Base-by-base conservation (phyloP, 2,329 filamentous ascomycete species). In the Sarocladium kiliense region DNA sequence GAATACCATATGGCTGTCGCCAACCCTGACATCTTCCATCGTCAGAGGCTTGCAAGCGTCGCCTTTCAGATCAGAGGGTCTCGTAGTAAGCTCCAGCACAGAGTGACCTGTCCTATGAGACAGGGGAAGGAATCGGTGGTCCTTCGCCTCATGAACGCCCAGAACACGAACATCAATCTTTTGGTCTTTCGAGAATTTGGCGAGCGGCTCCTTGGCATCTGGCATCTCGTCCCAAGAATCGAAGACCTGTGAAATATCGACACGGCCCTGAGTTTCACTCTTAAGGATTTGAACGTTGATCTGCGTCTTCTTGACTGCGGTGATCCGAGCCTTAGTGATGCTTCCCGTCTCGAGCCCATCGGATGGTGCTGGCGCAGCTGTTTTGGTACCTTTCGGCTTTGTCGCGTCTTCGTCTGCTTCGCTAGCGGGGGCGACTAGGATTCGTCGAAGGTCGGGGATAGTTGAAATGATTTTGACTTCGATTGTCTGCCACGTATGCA, bases 181-280 rank as follows among this genome's bases (percentile, higher is more conserved):
- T 56, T 93, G 83, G 62, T 89, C 88, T 53, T 79, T 76, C 58
- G 83, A 80, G 72, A 96, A 95, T 59, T 81, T 80, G 55, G 65
- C 63, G n/a, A 97, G 76, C 1, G 94, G 93, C 26, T 84, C 78
- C 70, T 93, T 96, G 56, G 86, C 82, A 65, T 97, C 85, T 55
- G 84, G 78, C 64, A 99, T 94, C 42, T 93, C 86, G 47, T 95
- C 88, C 87, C 88, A 97, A 11, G 78, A 79, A 68, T 97, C 89
- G 67, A 96, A 99, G 12, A 92, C 74, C 68, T 97, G 91, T 1
- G 94, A 95, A 5, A 94, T 83, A 65, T 97, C 93, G 57, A 99
- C 86, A 18, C 94, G 89, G n/a, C 93, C 94, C 67, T 95, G 89
- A 9, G 96, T 79, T 16, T 71, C 62, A 34, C 60, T 68, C 65